Evolutionary conservation across 345 rosid species (phyloP), one percentile per base, ranked within the genome.

Genomic region (Diplotaxis tenuifolia): DNA sequence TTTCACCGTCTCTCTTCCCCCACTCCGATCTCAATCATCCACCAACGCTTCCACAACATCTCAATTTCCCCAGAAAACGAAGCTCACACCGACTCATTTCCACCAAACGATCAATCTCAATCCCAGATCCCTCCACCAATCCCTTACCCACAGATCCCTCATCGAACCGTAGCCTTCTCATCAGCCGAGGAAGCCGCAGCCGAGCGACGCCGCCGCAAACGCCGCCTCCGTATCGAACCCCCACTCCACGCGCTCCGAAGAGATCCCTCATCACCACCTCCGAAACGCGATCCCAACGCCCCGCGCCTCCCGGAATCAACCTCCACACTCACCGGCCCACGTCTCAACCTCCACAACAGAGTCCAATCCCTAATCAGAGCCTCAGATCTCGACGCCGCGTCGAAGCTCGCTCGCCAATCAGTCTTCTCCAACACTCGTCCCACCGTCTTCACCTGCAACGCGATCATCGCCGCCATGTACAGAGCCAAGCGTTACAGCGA

Each of bases 101-200:
- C 52, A 14, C 29, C 19, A 14, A 53, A 29, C 5, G 32, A 29
- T 29, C 32, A 7, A 5, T 29, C 65, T 53, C 59, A 66, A 29
- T 29, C 5, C 32, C 32, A 29, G 7, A 29, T 6, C 32, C 32
- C 32, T 29, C 70, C 58, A 40, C 50, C 58, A 16, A 67, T 50
- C 53, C 64, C 53, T 0, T 27, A 59, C 15, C 67, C 82, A 50
- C 5, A 72, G 71, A 16, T 60, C 42, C 63, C 82, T 4, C 81
- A 45, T 7, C 90, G 90, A 27, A 56, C 84, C 31, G 84, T 78
- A 70, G 85, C 88, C 77, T 95, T 90, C 86, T 82, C 93, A 63
- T 88, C 98, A 52, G 96, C 99, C 2, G 98, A 95, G 68, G 99
- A 95, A 82, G 96, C 96, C 2, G 96, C 97, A 0, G 93, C 96